Base-by-base conservation (phyloP, 306 rosid species). In the Nissolia schottii region DNA sequence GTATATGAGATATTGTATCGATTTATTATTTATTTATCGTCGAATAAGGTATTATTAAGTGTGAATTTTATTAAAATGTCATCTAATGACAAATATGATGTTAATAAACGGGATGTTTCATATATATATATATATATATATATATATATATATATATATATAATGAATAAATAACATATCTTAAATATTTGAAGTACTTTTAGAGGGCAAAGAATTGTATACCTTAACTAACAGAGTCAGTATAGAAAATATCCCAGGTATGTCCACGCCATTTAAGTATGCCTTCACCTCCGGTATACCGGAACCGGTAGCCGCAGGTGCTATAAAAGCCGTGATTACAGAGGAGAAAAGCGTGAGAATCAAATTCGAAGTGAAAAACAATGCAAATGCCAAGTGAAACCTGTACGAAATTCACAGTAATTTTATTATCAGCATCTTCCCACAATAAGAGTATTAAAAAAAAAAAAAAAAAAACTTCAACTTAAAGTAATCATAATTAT, bases 201-300 rank as follows among this genome's bases (percentile, higher is more conserved):
- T n/a, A n/a, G 70, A 35, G 19, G 16, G 54, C 28, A 10, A 6
- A 32, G 62, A 15, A 37, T 34, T n/a, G 11, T 6, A 16, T 61
- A 89, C 97, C 99, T 95, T 95, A 54, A 95, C 92, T 16, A 86
- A 34, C 69, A 95, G 85, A 41, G 97, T 91, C 43, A 34, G 82
- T 1, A 79, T 4, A 6, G 93, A 80, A 67, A 77, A 85, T 31
- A 95, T 88, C 67, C 92, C 96, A 6, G 97, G 99, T 5, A 97
- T 88, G 27, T 94, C 96, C 23, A 94, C 97, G 1, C 99, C 99
- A 61, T 94, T 94, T 53, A 95, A 79, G 70, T 95, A 95, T 13
- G 99, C 99, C 73, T 95, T 95, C 79, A 95, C 97, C 79, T 95
- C 99, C 22, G 97, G 96, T 81, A 91, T 89, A 50, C 97, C 99